Evolutionary conservation across 148 eudicot genomes (phyloP).

Genomic region (Limonium bicolor): DNA sequence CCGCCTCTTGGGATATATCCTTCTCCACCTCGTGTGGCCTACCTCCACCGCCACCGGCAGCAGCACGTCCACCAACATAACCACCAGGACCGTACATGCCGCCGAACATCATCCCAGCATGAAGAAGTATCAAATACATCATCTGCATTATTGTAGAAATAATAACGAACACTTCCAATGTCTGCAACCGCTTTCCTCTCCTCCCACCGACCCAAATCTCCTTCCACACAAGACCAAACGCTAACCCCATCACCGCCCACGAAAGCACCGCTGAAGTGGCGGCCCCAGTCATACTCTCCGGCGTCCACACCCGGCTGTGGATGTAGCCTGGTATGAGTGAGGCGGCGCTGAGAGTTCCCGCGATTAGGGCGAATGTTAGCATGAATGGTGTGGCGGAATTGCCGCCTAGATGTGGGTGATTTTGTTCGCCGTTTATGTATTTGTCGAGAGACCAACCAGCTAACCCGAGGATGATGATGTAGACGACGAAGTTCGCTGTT

Average conservation of each 20-base stretch:
- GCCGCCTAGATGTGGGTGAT: constrained; percentile 72
- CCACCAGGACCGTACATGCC: constrained; percentile 34
- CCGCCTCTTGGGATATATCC: constrained; percentile 44
- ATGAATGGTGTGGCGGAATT: constrained; percentile 55
- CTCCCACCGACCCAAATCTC: constrained; percentile 60
- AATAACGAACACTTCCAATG: constrained; percentile 33
- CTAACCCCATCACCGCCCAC: constrained; percentile 39
- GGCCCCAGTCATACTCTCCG: constrained; percentile 38
- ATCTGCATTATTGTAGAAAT: constrained; percentile 46
- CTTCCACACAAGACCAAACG: constrained; percentile 80
- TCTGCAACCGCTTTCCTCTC: constrained; percentile 67
- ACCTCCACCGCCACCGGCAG: constrained; percentile 11
- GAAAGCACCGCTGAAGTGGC: constrained; percentile 32
- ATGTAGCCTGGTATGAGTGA: constrained; percentile 30
- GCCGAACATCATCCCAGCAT: constrained; percentile 41
- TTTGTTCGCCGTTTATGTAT: constrained; percentile 52
- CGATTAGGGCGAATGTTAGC: constrained; percentile 40
- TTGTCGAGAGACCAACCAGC: constrained; percentile 66
- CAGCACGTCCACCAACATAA: neutral
- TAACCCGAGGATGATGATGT: constrained; percentile 32
- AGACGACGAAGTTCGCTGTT: constrained; percentile 31
- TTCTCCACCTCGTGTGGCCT: constrained; percentile 30
- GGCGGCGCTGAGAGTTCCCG: constrained; percentile 29
- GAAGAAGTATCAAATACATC: constrained; percentile 39
- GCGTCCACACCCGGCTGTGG: constrained; percentile 45